Evolutionary conservation across 495 filamentous ascomycete genomes (phyloP), one percentile per base, ranked within the genome.

Genomic region (Glarea lozoyensis): DNA sequence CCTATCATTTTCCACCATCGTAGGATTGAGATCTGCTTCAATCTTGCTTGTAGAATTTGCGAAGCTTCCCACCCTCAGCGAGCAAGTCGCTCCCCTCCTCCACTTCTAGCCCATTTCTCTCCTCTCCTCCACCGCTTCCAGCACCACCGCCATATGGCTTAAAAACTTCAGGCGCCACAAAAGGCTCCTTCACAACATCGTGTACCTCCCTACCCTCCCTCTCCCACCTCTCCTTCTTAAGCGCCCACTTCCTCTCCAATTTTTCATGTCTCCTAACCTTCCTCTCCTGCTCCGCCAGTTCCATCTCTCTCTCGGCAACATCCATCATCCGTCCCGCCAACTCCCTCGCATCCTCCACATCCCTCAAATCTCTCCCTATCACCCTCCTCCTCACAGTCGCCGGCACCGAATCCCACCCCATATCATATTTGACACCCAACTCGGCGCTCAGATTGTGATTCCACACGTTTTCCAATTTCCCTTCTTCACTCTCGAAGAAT

Each of bases 401-500:
- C 21, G 40, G 27, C 30, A 17, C 18, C 38, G 19, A 24, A n/a
- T n/a, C n/a, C n/a, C n/a, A n/a, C n/a, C n/a, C n/a, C n/a, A n/a
- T n/a, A n/a, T n/a, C n/a, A n/a, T n/a, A n/a, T n/a, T n/a, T n/a
- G n/a, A n/a, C n/a, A n/a, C n/a, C n/a, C n/a, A n/a, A n/a, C n/a
- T n/a, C n/a, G n/a, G n/a, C n/a, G n/a, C n/a, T n/a, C n/a, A n/a
- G n/a, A n/a, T n/a, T n/a, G n/a, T n/a, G n/a, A n/a, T n/a, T n/a
- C n/a, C n/a, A n/a, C n/a, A n/a, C n/a, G n/a, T n/a, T n/a, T n/a
- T n/a, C n/a, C n/a, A n/a, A 18, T 20, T 21, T 20, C 1, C 62
- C 52, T 6, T 61, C 54, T 10, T 56, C n/a, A 4, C 48, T 53
- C 17, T 55, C 52, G 19, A 65, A 55, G 15, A 53, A 46, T 5